phyloP scores from a whole-genome alignment of 2,329 filamentous ascomycete species.

The Colletotrichum lentis region DNA sequence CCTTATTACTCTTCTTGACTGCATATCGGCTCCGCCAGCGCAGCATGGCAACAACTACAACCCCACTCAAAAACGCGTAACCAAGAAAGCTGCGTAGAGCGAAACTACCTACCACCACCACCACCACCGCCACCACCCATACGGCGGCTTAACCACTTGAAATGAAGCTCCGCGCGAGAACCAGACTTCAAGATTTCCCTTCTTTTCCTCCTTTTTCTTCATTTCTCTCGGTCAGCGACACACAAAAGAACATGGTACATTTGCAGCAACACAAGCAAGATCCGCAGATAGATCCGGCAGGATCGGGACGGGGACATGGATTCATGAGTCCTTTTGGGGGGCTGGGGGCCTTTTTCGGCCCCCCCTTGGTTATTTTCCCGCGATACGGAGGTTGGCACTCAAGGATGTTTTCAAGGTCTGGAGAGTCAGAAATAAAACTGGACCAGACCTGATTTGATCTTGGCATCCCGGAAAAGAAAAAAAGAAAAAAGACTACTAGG shows the following conservation, averaged over 20 bases:
- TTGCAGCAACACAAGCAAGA: conserved; percentile 1
- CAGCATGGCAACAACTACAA: background rate
- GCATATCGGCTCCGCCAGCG: conserved; percentile 3
- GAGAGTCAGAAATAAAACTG: background rate
- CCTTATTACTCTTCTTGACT: too few relatives aligned
- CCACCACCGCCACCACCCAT: background rate
- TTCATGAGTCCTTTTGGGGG: background rate
- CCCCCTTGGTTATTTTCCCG: background rate
- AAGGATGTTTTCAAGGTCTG: background rate
- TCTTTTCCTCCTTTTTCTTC: background rate
- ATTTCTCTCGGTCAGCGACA: background rate
- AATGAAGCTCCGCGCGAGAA: background rate
- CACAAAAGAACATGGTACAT: background rate
- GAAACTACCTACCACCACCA: background rate
- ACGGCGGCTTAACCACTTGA: background rate
- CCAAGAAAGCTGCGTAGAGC: background rate
- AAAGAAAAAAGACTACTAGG: background rate
- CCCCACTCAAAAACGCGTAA: background rate
- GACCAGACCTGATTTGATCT: background rate
- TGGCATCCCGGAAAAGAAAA: too few relatives aligned
- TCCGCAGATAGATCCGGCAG: conserved; percentile 1
- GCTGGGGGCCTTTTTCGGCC: background rate
- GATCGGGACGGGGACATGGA: background rate
- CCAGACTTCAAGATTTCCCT: background rate
- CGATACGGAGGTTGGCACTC: background rate